Base-by-base conservation (phyloP, 805 yeast genomes). In the Candida glaebosa region DNA sequence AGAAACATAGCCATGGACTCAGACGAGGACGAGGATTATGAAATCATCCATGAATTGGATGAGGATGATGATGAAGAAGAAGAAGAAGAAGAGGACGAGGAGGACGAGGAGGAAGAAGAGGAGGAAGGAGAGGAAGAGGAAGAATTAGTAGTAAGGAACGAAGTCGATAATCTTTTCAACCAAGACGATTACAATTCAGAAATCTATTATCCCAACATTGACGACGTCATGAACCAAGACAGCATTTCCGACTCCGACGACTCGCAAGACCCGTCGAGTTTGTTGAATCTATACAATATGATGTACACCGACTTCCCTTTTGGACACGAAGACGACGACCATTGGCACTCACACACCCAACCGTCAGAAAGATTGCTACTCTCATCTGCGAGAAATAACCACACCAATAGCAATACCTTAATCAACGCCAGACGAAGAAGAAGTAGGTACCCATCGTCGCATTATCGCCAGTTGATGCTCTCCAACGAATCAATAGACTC, bases 371-470 rank as follows among this genome's bases (percentile, higher is more conserved):
- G 56, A 30, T 45, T 61, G 16, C 51, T 62, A 5, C 49, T 63
- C 2, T 49, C 63, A 3, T 52, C 61, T 8, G 63, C 63, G 3
- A 49, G 61, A 3, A 60, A 58, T 34, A 57, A 54, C 37, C 45
- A 46, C 20, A 47, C 53, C 3, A 54, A 57, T 42, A 41, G 44
- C 10, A 49, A 56, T 35, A 49, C 60, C 28, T 24, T 24, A 12
- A 24, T 24, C 12, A 18, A 34, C 14, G 10, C n/a, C 14, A 10
- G 22, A 10, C 25, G 9, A 6, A 19, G 6, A 9, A 15, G 24
- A 8, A 6, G 26, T 7, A 17, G 37, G 8, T 34, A 34, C 15
- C 37, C 37, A 4, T 34, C 37, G 8, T 17, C 9, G 12, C 37
- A 34, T 16, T 34, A 34, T 19, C 37, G n/a, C 24, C 19, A 33